phyloP scores from a whole-genome alignment of 305 asterid genomes.

The Striga hermonthica region DNA sequence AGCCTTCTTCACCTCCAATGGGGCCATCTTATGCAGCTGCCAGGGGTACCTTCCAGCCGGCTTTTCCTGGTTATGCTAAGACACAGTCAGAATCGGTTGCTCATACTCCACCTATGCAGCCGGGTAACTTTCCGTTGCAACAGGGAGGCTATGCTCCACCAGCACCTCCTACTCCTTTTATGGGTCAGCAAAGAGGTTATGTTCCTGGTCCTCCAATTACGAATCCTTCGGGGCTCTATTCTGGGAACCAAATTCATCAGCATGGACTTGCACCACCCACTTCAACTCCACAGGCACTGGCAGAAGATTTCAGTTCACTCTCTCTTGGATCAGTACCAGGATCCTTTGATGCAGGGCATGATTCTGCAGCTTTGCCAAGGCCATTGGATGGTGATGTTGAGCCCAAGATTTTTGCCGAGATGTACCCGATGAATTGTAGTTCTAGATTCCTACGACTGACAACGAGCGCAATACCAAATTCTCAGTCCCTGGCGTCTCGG shows the following conservation, averaged over 20 bases:
- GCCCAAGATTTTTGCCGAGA: conserved; percentile 57
- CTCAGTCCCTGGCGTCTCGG: conserved; percentile 92
- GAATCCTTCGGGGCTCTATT: conserved; percentile 43
- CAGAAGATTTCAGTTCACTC: conserved; percentile 89
- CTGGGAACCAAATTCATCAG: conserved; percentile 53
- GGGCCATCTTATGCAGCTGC: conserved; percentile 49
- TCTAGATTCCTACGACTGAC: conserved; percentile 76
- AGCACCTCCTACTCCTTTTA: conserved; percentile 48
- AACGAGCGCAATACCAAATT: conserved; percentile 83
- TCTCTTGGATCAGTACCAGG: conserved; percentile 94
- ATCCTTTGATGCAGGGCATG: conserved; percentile 78
- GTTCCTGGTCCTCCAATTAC: conserved; percentile 54
- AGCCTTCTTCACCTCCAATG: conserved; percentile 59
- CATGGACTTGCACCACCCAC: conserved; percentile 67
- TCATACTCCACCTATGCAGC: conserved; percentile 55
- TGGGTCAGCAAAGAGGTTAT: conserved; percentile 67
- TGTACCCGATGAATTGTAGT: conserved; percentile 80
- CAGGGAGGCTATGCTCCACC: conserved; percentile 64
- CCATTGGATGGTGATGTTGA: conserved; percentile 88
- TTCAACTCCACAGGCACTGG: conserved; percentile 57
- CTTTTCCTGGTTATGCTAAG: conserved; percentile 66
- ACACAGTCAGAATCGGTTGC: conserved; percentile 47
- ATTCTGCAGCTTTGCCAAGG: conserved; percentile 75
- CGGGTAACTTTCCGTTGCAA: conserved; percentile 49
- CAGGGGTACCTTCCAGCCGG: conserved; percentile 53